Conservation (phyloP, 140 eudicot genomes). For the Anethum foeniculum region DNA sequence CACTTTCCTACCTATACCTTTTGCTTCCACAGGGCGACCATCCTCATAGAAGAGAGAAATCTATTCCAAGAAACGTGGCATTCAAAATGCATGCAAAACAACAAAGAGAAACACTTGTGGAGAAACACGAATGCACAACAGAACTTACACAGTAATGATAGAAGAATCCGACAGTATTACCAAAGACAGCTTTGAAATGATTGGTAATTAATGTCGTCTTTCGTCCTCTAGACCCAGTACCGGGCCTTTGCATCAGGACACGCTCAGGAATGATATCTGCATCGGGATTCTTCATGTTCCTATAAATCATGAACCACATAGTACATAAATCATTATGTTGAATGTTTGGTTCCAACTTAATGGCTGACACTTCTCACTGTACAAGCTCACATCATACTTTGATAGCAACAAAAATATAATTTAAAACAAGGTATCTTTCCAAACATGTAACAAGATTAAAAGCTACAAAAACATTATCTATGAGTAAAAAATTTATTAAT, state of each 20-base stretch:
- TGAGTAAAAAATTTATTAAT: too few species aligned
- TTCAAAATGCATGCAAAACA: background rate
- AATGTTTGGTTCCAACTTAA: background rate
- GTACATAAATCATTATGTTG: background rate
- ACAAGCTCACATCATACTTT: background rate
- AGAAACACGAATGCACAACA: background rate
- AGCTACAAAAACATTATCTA: background rate
- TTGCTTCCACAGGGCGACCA: slow-evolving; percentile 67
- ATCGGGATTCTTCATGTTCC: slow-evolving; percentile 19
- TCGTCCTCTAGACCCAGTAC: slow-evolving; percentile 59
- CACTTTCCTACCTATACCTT: slow-evolving; percentile 70
- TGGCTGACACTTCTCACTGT: background rate
- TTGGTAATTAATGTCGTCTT: slow-evolving; percentile 58
- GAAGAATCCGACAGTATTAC: slow-evolving; percentile 60
- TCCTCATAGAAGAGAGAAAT: slow-evolving; percentile 74
- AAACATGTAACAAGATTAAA: background rate
- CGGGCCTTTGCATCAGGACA: slow-evolving; percentile 64
- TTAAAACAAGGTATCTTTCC: background rate
- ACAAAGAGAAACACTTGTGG: background rate
- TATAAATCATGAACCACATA: background rate
- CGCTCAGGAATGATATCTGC: slow-evolving; percentile 42
- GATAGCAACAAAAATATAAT: background rate
- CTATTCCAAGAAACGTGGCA: slow-evolving; percentile 26
- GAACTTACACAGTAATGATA: slow-evolving; percentile 54
- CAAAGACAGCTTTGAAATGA: slow-evolving; percentile 68